Percentiles rank a stretch among this genome's conserved stretches.
These are phyloP conservation scores for Rhynchosporium secalis DNA, from an alignment of 2,329 filamentous ascomycete species.

Conservation along the genomic window DNA sequence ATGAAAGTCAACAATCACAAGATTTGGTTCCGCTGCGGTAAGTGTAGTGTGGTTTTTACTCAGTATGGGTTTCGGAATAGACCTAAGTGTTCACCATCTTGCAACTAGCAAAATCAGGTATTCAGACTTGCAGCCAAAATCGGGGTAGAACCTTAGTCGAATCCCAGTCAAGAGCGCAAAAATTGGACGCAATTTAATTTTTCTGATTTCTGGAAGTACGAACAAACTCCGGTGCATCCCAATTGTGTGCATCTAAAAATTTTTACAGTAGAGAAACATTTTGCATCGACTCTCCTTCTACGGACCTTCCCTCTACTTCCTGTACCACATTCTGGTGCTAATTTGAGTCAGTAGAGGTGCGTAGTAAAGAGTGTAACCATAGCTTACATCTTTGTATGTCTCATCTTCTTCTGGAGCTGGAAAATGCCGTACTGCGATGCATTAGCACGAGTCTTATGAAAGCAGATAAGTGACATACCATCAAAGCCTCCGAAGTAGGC, in stretches of 20 bases:
- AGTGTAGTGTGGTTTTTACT: too few relatives aligned
- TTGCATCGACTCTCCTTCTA: conserved; percentile 5
- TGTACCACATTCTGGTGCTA: conserved; percentile 53
- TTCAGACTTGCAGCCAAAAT: too few relatives aligned
- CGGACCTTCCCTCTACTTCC: conserved; percentile 46
- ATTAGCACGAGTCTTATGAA: background rate
- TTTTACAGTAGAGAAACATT: conserved; percentile 33
- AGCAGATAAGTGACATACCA: conserved; percentile 29
- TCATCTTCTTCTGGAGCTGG: conserved; percentile 40
- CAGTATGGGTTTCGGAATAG: too few relatives aligned
- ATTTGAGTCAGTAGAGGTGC: conserved; percentile 37
- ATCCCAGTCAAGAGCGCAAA: too few relatives aligned
- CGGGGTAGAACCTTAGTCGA: too few relatives aligned
- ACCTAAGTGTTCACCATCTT: too few relatives aligned
- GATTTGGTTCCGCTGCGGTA: too few relatives aligned
- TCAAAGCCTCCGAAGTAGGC: conserved; percentile 60
- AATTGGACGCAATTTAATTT: conserved; percentile 11
- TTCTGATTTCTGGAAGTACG: conserved; percentile 22
- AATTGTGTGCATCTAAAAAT: conserved; percentile 34
- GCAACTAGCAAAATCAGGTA: too few relatives aligned
- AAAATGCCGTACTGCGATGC: conserved; percentile 58
- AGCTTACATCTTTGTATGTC: conserved; percentile 47
- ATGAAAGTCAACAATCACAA: too few relatives aligned
- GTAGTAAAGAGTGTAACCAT: too few relatives aligned
- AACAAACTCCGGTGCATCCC: conserved; percentile 33